Percentiles rank a stretch among this genome's conserved stretches.
Evolutionary conservation across 768 basidiomycete genomes (phyloP).

Genomic region (Pulveroboletus sp.): DNA sequence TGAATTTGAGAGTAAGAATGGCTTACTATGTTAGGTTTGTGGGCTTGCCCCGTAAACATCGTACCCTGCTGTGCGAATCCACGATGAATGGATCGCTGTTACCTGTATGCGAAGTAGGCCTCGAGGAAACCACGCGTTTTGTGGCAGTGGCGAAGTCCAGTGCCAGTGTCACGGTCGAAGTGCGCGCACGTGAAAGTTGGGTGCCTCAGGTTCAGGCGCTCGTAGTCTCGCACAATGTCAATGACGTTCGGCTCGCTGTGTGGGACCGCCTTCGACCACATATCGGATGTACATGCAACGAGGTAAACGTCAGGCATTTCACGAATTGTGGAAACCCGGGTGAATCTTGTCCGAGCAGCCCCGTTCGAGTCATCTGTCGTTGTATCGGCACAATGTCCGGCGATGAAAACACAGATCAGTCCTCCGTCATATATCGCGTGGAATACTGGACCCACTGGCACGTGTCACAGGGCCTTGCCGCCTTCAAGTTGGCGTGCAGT

Average conservation of each 20-base stretch:
- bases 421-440: too few relatives aligned
- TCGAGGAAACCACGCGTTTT: slow-evolving; percentile 25
- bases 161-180: too few relatives aligned
- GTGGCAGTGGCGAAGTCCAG: slow-evolving; percentile 23
- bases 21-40: slow-evolving; percentile 5
- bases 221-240: slow-evolving; percentile 9
- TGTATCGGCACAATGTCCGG: too few relatives aligned
- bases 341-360: neutral
- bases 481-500: too few relatives aligned
- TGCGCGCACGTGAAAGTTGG: neutral
- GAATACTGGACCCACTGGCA: too few relatives aligned
- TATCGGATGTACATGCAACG: slow-evolving; percentile 12
- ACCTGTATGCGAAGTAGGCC: slow-evolving; percentile 14
- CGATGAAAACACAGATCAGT: too few relatives aligned
- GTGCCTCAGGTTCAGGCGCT: neutral
- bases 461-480: too few relatives aligned
- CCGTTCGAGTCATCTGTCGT: neutral
- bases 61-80: neutral
- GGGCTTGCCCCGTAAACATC: neutral
- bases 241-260: slow-evolving; percentile 3
- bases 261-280: slow-evolving; percentile 12
- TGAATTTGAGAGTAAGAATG: neutral
- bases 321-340: slow-evolving; percentile 4
- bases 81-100: neutral
- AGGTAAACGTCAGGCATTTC: slow-evolving; percentile 22